phyloP scores from a whole-genome alignment of 495 filamentous ascomycete species.

The Aspergillus diversus region DNA sequence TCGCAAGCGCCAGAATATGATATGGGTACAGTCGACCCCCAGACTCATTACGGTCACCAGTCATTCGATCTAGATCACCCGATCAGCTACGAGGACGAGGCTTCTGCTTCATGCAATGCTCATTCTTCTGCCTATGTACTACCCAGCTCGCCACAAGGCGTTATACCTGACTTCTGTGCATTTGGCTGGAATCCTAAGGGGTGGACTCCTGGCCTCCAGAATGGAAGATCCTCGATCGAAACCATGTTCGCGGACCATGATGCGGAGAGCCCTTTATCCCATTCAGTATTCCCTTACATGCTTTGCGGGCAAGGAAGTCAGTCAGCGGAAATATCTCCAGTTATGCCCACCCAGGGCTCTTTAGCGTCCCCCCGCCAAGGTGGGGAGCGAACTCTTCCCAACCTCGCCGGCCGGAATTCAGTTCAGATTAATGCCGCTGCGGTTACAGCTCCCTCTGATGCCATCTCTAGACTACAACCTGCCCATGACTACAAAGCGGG shows the following conservation, averaged over 20 bases:
- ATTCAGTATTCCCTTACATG: conserved; percentile 36
- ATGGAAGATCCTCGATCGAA: conserved; percentile 25
- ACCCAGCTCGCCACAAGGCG: conserved; percentile 29
- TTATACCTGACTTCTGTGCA: conserved; percentile 34
- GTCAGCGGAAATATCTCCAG: conserved; percentile 27
- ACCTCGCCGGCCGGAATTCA: conserved; percentile 33
- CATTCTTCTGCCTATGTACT: conserved; percentile 38
- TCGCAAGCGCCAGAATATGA: conserved; percentile 35
- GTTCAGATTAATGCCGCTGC: conserved; percentile 16
- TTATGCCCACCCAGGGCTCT: conserved; percentile 26
- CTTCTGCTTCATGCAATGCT: conserved; percentile 27
- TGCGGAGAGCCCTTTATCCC: conserved; percentile 26
- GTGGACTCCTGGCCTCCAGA: conserved; percentile 32
- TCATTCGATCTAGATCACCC: conserved; percentile 27
- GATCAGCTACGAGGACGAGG: conserved; percentile 39
- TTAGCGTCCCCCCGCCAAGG: conserved; percentile 30
- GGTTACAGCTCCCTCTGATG: conserved; percentile 23
- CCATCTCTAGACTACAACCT: conserved; percentile 21
- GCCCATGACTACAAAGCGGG: conserved; percentile 14
- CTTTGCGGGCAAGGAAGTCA: conserved; percentile 30
- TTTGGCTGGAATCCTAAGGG: conserved; percentile 28
- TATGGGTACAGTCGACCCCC: conserved; percentile 25
- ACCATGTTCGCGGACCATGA: conserved; percentile 36
- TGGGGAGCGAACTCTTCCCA: conserved; percentile 44
- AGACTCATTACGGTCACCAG: conserved; percentile 27